A percentile compares a stretch with the other conserved stretches of the same genome.
Evolutionary conservation across 1,284 basidiomycete species (phyloP).

Genomic region (Pseudozyma sp.): DNA sequence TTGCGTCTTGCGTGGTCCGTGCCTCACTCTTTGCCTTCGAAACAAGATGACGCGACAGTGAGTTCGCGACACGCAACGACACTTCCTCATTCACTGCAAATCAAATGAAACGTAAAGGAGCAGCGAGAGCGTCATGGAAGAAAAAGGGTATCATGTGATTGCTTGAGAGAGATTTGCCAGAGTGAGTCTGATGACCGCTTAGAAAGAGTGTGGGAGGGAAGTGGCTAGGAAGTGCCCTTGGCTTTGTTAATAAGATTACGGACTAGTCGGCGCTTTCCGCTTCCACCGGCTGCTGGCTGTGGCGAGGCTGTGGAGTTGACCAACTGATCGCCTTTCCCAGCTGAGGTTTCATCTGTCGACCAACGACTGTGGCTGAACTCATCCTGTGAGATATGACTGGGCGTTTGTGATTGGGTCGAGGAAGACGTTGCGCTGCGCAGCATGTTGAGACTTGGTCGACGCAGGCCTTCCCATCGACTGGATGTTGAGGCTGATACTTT

Average conservation of each 20-base stretch:
- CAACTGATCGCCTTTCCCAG: slow-evolving; percentile 2
- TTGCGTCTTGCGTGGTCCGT: too few relatives aligned
- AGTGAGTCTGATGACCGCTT: too few relatives aligned
- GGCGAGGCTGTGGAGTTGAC: slow-evolving; percentile 1
- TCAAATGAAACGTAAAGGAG: too few relatives aligned
- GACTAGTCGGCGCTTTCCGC: slow-evolving; percentile 29
- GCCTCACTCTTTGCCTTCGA: too few relatives aligned
- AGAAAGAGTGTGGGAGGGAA: not conserved
- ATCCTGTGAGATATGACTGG: slow-evolving; percentile 15
- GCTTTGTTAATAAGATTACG: slow-evolving; percentile 42
- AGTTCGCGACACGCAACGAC: not conserved
- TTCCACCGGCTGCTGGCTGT: not conserved
- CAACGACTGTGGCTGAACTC: slow-evolving; percentile 18
- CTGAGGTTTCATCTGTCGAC: slow-evolving; percentile 20
- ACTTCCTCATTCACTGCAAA: not conserved
- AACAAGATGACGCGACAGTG: too few relatives aligned
- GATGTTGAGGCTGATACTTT: slow-evolving; percentile 4
- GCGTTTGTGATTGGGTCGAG: slow-evolving; percentile 31
- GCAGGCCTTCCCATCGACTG: slow-evolving; percentile 32
- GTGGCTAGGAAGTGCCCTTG: slow-evolving; percentile 28
- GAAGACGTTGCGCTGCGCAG: slow-evolving; percentile 35
- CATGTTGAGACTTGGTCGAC: slow-evolving; percentile 45
- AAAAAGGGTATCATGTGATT: slow-evolving; percentile 8
- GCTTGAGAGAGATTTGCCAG: not conserved
- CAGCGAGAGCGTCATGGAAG: not conserved